These are phyloP conservation scores for Salmacisia buchloeana DNA, from an alignment of 1,284 basidiomycete genomes.

Conservation along the genomic window DNA sequence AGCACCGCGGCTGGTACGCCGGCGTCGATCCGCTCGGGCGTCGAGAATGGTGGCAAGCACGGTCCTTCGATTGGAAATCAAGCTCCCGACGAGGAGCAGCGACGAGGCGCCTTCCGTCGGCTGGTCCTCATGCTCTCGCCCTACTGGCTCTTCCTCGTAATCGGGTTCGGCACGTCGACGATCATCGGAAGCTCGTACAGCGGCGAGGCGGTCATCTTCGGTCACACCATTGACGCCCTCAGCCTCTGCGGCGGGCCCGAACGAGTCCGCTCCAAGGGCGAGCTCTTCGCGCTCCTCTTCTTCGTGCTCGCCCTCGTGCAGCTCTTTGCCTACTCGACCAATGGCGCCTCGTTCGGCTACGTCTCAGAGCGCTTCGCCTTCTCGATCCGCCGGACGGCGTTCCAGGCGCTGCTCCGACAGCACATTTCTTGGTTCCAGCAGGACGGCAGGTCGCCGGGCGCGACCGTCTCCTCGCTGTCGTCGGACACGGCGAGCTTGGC, in stretches of 20 bases:
- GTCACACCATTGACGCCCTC: constrained; percentile 40
- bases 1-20: background rate
- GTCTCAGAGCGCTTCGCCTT: constrained; percentile 39
- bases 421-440: constrained; percentile 30
- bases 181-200: constrained; percentile 40
- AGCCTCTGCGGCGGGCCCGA: constrained; percentile 34
- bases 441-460: constrained; percentile 21
- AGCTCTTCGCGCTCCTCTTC: constrained; percentile 33
- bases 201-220: constrained; percentile 40
- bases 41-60: too few relatives aligned
- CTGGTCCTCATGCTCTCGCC: constrained; percentile 22
- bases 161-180: constrained; percentile 28
- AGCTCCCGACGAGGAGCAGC: constrained; percentile 15
- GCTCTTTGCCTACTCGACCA: constrained; percentile 33
- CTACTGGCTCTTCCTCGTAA: constrained; percentile 27
- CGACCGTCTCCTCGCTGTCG: constrained; percentile 33
- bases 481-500: constrained; percentile 37
- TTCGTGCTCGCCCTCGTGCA: constrained; percentile 39
- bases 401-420: constrained; percentile 30
- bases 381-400: constrained; percentile 26
- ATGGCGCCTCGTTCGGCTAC: constrained; percentile 32
- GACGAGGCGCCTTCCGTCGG: constrained; percentile 18
- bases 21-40: background rate
- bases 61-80: background rate
- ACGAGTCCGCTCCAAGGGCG: constrained; percentile 22